Base-by-base conservation (phyloP, 805 yeast species). In the Candida nemodendra region DNA sequence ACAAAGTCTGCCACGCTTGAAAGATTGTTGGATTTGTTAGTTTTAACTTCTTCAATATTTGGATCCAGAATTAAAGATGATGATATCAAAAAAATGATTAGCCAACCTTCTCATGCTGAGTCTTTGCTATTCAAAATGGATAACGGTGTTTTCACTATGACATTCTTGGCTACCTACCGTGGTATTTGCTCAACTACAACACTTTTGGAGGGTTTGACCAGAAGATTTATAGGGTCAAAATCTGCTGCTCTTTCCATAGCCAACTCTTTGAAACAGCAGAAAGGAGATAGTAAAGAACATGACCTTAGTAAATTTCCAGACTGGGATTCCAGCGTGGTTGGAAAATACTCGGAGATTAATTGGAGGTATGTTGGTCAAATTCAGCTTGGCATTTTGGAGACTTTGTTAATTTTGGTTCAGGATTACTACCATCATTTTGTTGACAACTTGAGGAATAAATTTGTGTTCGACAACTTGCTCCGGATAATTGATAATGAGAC, bases 381-480 rank as follows among this genome's bases (percentile, higher is more conserved):
- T 29, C 93, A 89, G 55, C 69, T 84, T 26, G 95, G 95, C 27
- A 78, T 89, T 22, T 66, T 89, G 42, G 95, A 86, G 55, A 86
- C 88, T 0, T 65, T 88, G 39, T 72, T 79, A 30, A 73, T 82
- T 21, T 72, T 95, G 59, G 77, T 87, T 15, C 72, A 77, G 31
- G 81, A 82, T 48, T 86, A 84, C 55, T 89, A 82, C 57, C 62
- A 74, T 19, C 93, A 86, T 55, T 86, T 90, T 53, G 72, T 81
- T 4, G 84, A 80, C 55, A 86, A 84, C 49, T 54, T 82, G 44
- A 60, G 64, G 9, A 79, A 81, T 51, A 79, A 83, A 48, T 64
- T 68, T 4, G 66, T 73, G 2, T 72, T 87, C 52, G 74, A 84
- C 36, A 81, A 80, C 41, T 65, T 88, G 30, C 61, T 88, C 46